Conservation (phyloP, 2,329 filamentous ascomycete species). For the Mollisiaceae sp. region DNA sequence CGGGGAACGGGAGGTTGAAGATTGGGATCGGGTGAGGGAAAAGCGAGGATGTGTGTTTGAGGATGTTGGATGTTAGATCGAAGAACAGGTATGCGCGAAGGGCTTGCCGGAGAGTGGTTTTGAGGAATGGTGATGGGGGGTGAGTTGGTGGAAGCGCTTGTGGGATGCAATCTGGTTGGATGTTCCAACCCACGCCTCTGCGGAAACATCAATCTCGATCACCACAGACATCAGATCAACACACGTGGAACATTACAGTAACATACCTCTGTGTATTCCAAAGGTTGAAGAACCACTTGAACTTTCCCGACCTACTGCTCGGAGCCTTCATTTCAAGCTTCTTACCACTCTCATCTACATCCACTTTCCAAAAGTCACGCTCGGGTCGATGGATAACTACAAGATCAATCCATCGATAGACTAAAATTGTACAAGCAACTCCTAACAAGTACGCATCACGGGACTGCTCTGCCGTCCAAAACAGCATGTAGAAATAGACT, state of each 20-base stretch:
- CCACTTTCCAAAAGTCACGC: not conserved
- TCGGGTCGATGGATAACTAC: constrained; percentile 4
- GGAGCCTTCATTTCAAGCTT: not conserved
- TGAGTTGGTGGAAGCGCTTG: not conserved
- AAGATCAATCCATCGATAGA: constrained; percentile 10
- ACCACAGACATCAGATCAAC: not conserved
- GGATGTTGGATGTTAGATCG: too few relatives aligned
- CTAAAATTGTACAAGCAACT: not conserved
- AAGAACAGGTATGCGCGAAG: too few relatives aligned
- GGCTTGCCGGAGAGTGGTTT: not conserved
- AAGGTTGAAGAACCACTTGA: not conserved
- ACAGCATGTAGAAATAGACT: not conserved
- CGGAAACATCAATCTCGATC: not conserved
- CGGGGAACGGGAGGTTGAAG: not conserved
- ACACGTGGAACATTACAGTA: not conserved
- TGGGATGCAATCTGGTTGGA: not conserved
- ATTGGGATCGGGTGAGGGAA: too few relatives aligned
- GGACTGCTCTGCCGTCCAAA: not conserved
- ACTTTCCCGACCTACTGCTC: not conserved
- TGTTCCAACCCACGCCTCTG: constrained; percentile 1
- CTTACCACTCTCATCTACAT: not conserved
- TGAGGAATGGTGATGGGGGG: not conserved
- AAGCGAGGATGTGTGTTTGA: too few relatives aligned
- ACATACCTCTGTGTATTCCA: constrained; percentile 8
- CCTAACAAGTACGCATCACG: constrained; percentile 10